Evolutionary conservation across 257 asterid genomes (phyloP).

Genomic region (Lavandula angustifolia): DNA sequence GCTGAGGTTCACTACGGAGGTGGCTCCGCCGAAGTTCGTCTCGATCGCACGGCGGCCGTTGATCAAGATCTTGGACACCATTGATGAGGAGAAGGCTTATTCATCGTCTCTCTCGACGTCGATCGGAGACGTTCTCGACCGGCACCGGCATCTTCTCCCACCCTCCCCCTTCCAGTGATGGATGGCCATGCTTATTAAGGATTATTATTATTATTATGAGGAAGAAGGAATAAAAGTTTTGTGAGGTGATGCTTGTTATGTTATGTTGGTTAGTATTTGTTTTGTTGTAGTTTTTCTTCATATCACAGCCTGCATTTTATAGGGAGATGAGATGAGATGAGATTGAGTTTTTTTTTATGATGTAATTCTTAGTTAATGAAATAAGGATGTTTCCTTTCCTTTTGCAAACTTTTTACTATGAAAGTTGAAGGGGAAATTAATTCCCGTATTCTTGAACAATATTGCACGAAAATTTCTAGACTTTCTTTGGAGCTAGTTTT

Average conservation of each 20-base stretch:
- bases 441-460: too few relatives aligned
- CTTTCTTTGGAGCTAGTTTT: too few relatives aligned
- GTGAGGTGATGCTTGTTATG: too few relatives aligned
- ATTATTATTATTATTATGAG: too few relatives aligned
- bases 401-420: too few relatives aligned
- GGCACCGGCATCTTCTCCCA: constrained; percentile 26
- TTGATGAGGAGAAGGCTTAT: constrained; percentile 58
- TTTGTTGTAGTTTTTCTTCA: constrained; percentile 3
- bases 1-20: constrained; percentile 51
- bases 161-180: constrained; percentile 20
- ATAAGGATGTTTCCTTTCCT: too few relatives aligned
- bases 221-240: too few relatives aligned
- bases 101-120: constrained; percentile 34
- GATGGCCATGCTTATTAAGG: too few relatives aligned
- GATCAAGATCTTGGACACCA: constrained; percentile 49
- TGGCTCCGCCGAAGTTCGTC: constrained; percentile 55
- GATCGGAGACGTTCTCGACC: constrained; percentile 9
- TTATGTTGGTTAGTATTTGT: background rate
- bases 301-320: constrained; percentile 38
- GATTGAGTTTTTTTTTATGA: constrained; percentile 4
- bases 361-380: constrained; percentile 12
- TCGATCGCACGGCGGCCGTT: constrained; percentile 45
- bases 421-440: too few relatives aligned
- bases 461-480: too few relatives aligned
- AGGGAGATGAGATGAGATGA: constrained; percentile 33